Conservation (phyloP, 2,329 filamentous ascomycete genomes). For the Claviceps sp. region DNA sequence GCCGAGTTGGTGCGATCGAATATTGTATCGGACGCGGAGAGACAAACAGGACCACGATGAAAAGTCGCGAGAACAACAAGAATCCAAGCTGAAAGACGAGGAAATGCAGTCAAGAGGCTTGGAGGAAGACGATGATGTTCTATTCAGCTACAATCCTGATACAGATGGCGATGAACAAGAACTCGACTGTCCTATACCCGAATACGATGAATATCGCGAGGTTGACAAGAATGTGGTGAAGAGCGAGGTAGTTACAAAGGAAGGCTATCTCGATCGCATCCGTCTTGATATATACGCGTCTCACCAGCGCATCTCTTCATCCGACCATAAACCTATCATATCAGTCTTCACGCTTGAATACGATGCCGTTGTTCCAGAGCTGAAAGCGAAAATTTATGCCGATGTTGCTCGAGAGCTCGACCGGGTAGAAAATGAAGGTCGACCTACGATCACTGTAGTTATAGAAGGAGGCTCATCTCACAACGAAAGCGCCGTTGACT, state of each 20-base stretch:
- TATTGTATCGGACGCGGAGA: slow-evolving; percentile 67
- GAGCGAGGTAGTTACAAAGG: slow-evolving; percentile 40
- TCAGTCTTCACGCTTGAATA: slow-evolving; percentile 76
- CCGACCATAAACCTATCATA: slow-evolving; percentile 86
- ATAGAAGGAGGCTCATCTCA: slow-evolving; percentile 44
- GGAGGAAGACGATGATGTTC: slow-evolving; percentile 67
- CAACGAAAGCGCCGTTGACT: slow-evolving; percentile 51
- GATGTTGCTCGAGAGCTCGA: slow-evolving; percentile 84
- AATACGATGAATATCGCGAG: slow-evolving; percentile 47
- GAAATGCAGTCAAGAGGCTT: slow-evolving; percentile 75
- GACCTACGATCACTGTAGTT: slow-evolving; percentile 71
- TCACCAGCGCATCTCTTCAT: slow-evolving; percentile 80
- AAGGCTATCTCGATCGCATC: slow-evolving; percentile 42
- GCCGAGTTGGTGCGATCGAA: slow-evolving; percentile 94
- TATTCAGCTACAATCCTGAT: slow-evolving; percentile 86
- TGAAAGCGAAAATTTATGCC: slow-evolving; percentile 72
- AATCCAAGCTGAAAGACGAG: slow-evolving; percentile 59
- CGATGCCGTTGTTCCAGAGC: slow-evolving; percentile 70
- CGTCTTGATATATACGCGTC: slow-evolving; percentile 60
- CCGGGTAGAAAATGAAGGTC: slow-evolving; percentile 78
- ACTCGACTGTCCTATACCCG: slow-evolving; percentile 25
- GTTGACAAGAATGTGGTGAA: slow-evolving; percentile 25
- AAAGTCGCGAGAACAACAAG: slow-evolving; percentile 48
- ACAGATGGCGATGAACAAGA: slow-evolving; percentile 43
- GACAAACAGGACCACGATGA: slow-evolving; percentile 55